phyloP scores from a whole-genome alignment of 2,329 filamentous ascomycete genomes.

The Metarhizium guizhouense region DNA sequence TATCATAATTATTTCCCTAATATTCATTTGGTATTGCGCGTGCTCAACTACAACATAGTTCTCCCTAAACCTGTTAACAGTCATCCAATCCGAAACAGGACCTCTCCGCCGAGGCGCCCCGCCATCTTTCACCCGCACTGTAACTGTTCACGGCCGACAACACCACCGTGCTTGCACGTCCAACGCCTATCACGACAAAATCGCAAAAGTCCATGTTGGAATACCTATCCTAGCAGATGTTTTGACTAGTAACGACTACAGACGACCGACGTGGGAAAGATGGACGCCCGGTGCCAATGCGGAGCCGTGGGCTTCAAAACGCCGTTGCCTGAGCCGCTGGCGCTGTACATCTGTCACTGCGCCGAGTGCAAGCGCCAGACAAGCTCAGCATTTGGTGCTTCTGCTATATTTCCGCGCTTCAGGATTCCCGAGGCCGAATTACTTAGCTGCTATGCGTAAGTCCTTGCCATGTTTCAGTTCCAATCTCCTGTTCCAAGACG shows the following conservation, averaged over 20 bases:
- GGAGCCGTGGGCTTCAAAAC: slow-evolving; percentile 54
- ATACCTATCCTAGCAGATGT: background rate
- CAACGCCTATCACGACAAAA: no score
- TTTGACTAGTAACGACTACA: background rate
- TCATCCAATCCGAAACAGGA: no score
- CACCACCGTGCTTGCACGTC: no score
- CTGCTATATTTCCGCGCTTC: slow-evolving; percentile 63
- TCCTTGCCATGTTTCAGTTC: slow-evolving; percentile 9
- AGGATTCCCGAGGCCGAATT: slow-evolving; percentile 38
- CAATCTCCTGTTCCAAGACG: background rate
- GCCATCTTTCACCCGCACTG: no score
- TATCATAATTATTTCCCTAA: no score
- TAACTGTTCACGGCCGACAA: no score
- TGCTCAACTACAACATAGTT: no score
- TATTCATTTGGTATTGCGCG: no score
- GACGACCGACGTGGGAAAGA: background rate
- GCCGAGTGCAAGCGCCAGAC: slow-evolving; percentile 56
- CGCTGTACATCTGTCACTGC: slow-evolving; percentile 67
- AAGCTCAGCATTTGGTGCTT: slow-evolving; percentile 57
- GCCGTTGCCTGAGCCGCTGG: slow-evolving; percentile 48
- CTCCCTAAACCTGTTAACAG: no score
- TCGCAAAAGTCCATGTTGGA: no score
- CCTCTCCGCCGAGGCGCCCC: no score
- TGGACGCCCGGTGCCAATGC: slow-evolving; percentile 47
- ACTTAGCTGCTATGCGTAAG: slow-evolving; percentile 47